Conservation (phyloP, 257 asterid genomes). For the Gentiana dahurica region DNA sequence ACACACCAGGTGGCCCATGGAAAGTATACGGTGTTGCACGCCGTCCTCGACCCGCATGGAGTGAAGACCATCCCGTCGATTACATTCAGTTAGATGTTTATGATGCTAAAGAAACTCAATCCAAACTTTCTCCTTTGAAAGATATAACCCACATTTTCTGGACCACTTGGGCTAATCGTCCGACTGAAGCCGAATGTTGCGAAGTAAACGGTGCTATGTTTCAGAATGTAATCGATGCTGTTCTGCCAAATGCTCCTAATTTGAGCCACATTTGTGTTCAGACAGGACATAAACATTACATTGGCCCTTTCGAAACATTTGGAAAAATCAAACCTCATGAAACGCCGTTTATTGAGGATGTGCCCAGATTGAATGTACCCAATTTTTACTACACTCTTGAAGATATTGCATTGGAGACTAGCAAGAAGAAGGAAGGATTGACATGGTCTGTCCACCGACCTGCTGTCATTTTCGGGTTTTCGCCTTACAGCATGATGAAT, state of each 20-base stretch:
- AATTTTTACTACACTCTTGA: slow-evolving; percentile 22
- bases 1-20: slow-evolving; percentile 25
- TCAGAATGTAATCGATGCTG: slow-evolving; percentile 11
- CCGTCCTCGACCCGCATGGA: slow-evolving; percentile 18
- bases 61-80: slow-evolving; percentile 12
- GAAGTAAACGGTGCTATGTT: slow-evolving; percentile 19
- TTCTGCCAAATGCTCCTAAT: slow-evolving; percentile 11
- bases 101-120: neutral
- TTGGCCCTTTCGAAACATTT: slow-evolving; percentile 18
- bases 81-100: slow-evolving; percentile 17
- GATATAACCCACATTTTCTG: slow-evolving; percentile 22
- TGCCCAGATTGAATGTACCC: slow-evolving; percentile 12
- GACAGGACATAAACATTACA: slow-evolving; percentile 24
- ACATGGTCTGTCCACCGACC: slow-evolving; percentile 24
- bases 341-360: slow-evolving; percentile 14
- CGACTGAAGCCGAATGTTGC: slow-evolving; percentile 13
- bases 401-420: slow-evolving; percentile 10
- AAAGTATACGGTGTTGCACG: slow-evolving; percentile 21
- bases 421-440: slow-evolving; percentile 3
- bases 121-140: slow-evolving; percentile 13
- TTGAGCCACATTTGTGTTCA: slow-evolving; percentile 20
- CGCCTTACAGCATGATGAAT: slow-evolving; percentile 20
- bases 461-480: slow-evolving; percentile 15
- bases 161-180: slow-evolving; percentile 21
- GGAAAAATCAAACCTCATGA: slow-evolving; percentile 13